Evolutionary conservation across 2,329 filamentous ascomycete species (phyloP).

Genomic region (Beauveria brongniartii): DNA sequence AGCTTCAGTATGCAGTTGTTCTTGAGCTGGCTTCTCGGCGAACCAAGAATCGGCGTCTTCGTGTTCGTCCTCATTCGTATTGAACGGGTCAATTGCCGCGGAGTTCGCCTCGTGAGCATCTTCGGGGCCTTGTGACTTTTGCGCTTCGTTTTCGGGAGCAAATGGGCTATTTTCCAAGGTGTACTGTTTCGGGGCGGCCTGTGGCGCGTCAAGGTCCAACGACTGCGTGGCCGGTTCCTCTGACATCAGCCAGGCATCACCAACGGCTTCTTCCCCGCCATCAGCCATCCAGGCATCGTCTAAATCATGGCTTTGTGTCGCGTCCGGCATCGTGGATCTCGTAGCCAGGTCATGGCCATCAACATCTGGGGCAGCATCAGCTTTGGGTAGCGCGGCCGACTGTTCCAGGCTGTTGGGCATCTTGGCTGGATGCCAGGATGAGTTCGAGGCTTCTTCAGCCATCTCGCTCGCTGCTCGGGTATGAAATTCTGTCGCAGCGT

Average conservation of each 20-base stretch:
- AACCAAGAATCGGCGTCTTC: slow-evolving; percentile 2
- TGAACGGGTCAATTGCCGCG: background rate
- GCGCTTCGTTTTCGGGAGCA: background rate
- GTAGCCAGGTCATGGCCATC: background rate
- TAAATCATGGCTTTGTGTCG: background rate
- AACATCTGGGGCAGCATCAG: background rate
- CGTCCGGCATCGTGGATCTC: slow-evolving; percentile 1
- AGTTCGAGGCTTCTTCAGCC: slow-evolving; percentile 27
- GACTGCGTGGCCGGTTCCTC: background rate
- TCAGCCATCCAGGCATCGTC: slow-evolving; percentile 14
- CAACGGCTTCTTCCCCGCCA: slow-evolving; percentile 18
- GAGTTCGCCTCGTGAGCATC: background rate
- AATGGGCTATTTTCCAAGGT: background rate
- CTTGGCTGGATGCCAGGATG: slow-evolving; percentile 34
- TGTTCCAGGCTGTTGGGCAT: slow-evolving; percentile 26
- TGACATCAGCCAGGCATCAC: slow-evolving; percentile 16
- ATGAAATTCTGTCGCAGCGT: background rate
- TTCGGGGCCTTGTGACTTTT: background rate
- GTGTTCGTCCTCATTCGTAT: background rate
- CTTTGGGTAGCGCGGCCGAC: background rate
- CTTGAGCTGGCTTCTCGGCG: background rate
- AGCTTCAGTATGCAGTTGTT: background rate
- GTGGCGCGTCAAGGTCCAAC: background rate
- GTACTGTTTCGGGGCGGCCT: background rate
- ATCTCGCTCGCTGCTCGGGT: slow-evolving; percentile 18